Evolutionary conservation across 2,329 filamentous ascomycete species (phyloP), one percentile per base, ranked within the genome.

Genomic region (Arthrobotrys entomopaga): DNA sequence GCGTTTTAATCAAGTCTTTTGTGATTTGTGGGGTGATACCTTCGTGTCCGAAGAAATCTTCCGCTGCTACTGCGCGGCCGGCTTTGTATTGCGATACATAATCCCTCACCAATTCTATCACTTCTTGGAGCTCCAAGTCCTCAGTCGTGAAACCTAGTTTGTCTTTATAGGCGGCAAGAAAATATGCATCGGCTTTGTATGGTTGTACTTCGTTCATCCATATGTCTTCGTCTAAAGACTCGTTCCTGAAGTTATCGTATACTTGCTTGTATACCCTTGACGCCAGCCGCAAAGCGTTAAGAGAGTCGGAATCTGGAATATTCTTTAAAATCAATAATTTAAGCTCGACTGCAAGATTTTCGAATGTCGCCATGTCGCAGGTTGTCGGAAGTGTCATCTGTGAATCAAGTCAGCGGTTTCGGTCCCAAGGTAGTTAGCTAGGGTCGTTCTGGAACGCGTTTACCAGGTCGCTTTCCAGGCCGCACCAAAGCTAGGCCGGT

Each of bases 181-280:
- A 65, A n/a, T 56, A 65, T 16, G 61, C 61, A 22, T 65, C 50
- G 7, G 40, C 7, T 43, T 56, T 56, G 22, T 65, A 65, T 7
- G 50, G 20, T 13, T 7, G 7, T 3, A 66, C 22, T 29, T 66
- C 63, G 24, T 16, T 66, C 6, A 26, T 11, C 29, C 24, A 59
- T 8, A 59, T 26, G 3, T n/a, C 20, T 2, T 2, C 1, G 8
- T 19, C 5, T 15, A 66, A 3, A 5, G 61, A 16, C 10, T 34
- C 29, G 20, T 65, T 26, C 22, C 22, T 34, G 19, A 49, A 65
- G 10, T 11, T 38, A n/a, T 19, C 10, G 40, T 49, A 57, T 8
- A 65, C 61, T 13, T 16, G 15, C 8, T 49, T 15, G 26, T 19
- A 65, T 19, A 22, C 24, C 20, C 22, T 20, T 19, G 61, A 65